Evolutionary conservation across 495 filamentous ascomycete species (phyloP), one percentile per base, ranked within the genome.

Genomic region (Neurospora sp.): DNA sequence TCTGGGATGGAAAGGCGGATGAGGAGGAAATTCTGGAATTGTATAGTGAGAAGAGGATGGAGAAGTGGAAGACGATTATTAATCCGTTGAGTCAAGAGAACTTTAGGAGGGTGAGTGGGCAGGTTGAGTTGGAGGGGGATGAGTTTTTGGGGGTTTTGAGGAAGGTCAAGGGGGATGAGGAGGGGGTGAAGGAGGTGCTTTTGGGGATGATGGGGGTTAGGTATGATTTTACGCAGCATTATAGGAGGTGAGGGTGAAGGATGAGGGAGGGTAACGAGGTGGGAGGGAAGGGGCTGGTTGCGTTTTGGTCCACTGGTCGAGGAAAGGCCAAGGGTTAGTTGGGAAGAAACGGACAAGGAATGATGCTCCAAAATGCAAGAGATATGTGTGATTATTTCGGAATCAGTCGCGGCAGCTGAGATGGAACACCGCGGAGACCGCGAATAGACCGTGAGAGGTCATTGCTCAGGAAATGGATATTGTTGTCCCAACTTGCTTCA

Each of bases 51-150:
- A 81, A 86, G 53, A 83, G 89, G 16, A 86, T 85, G 59, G 81
- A 85, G 73, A 89, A 88, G 76, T 90, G 82, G 81, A 78, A 82
- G 72, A 81, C 82, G 8, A 80, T 88, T 39, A 90, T 89, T 70
- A 83, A 90, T 74, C 86, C 86, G 7, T 81, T 89, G 69, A 89
- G 86, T 10, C 81, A 83, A 65, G 82, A 83, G 73, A 90, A 90
- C 71, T 84, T 86, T 74, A 69, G 79, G 42, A 75, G 83, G 38
- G 80, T 86, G 42, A 79, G 73, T 42, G 81, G 81, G 70, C 77
- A 68, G 39, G 78, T 77, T 35, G 73, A 77, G 39, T 44, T 82
- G 12, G 80, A 79, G 72, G 71, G 77, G 71, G 83, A 85, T 68
- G 79, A 80, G 42, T 83, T 81, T 65, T 77, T 85, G 76, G 75